phyloP scores from a whole-genome alignment of 768 basidiomycete genomes.

The Floccularia luteovirens region DNA sequence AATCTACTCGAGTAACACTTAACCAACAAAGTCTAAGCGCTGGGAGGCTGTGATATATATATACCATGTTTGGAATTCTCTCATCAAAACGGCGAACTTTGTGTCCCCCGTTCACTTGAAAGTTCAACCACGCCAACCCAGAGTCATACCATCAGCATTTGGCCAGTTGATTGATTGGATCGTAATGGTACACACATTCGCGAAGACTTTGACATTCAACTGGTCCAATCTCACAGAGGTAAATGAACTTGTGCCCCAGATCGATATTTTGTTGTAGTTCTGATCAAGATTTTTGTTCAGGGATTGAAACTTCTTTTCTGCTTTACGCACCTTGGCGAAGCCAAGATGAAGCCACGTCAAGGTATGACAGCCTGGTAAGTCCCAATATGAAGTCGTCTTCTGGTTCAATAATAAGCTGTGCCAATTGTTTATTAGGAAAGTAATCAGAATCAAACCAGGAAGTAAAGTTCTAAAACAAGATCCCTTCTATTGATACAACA shows the following conservation, averaged over 20 bases:
- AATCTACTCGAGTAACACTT: no score
- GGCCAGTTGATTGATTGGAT: background rate
- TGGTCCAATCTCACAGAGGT: background rate
- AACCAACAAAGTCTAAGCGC: no score
- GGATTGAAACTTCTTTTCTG: background rate
- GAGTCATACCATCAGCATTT: background rate
- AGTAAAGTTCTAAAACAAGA: background rate
- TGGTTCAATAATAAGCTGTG: background rate
- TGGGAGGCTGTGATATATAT: background rate
- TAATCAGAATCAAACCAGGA: background rate
- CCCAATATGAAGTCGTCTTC: background rate
- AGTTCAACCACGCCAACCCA: background rate
- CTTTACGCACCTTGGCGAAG: background rate
- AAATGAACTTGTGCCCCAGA: background rate
- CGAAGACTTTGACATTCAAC: background rate
- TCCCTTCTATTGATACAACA: background rate
- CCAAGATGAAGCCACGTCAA: background rate
- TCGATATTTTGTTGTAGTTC: background rate
- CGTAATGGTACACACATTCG: background rate
- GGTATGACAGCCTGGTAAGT: background rate
- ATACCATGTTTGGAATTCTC: background rate
- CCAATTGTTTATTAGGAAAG: background rate
- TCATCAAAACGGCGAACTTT: background rate
- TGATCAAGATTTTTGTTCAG: background rate
- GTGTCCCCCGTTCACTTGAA: background rate